Evolutionary conservation across 305 asterid genomes (phyloP), one percentile per base, ranked within the genome.

Genomic region (Fraxinus sp.): DNA sequence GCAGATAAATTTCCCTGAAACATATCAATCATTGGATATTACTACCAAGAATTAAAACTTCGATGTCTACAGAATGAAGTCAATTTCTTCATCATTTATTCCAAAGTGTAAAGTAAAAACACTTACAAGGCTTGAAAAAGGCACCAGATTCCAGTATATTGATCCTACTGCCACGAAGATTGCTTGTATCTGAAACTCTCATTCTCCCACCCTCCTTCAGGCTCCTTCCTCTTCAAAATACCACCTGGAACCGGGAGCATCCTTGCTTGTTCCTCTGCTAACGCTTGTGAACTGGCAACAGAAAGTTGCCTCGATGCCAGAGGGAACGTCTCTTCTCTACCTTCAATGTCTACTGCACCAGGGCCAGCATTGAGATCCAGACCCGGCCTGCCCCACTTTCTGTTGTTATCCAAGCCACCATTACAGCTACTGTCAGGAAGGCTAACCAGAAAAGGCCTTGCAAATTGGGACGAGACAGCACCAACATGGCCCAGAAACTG

Each of bases 281-380:
- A 68, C 24, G 82, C 83, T 80, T 86, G 92, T 16, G 87, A 84
- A 77, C 86, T 79, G 77, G 87, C 52, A 82, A 85, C 84, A 81
- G 89, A 81, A 22, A 81, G 87, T 85, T 88, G 91, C 79, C 87
- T 83, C 9, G 77, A 73, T 18, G 77, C 28, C 41, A 78, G 75
- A 49, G 87, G 86, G 52, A 82, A 64, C 35, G 80, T 78, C 30
- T 86, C 93, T 72, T 86, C 92, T 82, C 88, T 87, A 16, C 78
- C 88, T n/a, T 86, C 94, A 73, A 84, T 73, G 62, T 90, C 92
- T 68, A 86, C 28, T 22, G 83, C 81, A 76, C 88, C 90, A 41
- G 93, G 93, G 55, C 96, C 96, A 6, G 92, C 80, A 83, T 92
- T 92, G 49, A 92, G 85, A 83, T 92, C 96, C 80, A 92, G 80